Conservation (phyloP, 208 protist genomes). For the Porcisia hertigi region DNA sequence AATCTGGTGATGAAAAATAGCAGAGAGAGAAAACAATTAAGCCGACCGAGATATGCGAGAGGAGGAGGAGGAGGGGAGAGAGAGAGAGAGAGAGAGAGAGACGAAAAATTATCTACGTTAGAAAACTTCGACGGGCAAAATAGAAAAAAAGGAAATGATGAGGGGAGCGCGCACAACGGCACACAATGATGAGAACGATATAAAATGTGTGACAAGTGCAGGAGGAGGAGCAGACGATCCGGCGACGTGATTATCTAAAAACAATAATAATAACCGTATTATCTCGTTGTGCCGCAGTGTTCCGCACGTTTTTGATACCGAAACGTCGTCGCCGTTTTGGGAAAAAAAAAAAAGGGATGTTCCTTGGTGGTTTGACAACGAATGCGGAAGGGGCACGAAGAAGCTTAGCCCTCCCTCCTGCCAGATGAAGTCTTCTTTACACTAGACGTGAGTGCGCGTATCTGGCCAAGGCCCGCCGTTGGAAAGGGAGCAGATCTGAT, state of each 20-base stretch:
- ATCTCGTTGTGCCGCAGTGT: no score
- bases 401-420: background rate
- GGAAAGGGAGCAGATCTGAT: background rate
- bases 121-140: background rate
- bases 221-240: background rate
- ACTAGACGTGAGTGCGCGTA: background rate
- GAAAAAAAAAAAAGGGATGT: no score
- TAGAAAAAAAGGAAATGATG: no score
- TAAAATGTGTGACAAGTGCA: conserved; percentile 12
- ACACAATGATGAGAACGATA: no score
- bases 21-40: background rate
- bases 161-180: no score
- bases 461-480: background rate
- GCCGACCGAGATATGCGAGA: background rate
- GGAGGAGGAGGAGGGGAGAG: background rate
- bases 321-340: no score
- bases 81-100: background rate
- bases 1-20: background rate
- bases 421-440: background rate
- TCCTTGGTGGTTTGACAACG: background rate
- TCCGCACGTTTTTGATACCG: no score
- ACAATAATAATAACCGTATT: no score
- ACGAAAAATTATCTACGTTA: background rate
- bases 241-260: background rate
- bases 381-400: background rate